Conservation (phyloP, 225 moss, liverwort and hornwort species). For the Thuidium tamariscinum region DNA sequence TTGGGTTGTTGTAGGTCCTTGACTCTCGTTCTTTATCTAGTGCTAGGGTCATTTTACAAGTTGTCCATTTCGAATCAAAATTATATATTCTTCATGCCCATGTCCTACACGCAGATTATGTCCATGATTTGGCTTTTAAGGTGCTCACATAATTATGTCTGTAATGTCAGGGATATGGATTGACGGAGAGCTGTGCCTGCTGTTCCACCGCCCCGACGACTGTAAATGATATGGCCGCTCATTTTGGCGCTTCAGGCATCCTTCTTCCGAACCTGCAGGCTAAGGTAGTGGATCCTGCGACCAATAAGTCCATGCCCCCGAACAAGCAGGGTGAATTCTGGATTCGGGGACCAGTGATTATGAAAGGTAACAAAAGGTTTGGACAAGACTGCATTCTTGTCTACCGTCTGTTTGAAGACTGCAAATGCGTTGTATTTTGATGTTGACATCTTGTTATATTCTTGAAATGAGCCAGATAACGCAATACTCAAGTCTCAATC, state of each 20-base stretch:
- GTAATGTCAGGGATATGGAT: conserved; percentile 50
- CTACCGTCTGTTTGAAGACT: neutral
- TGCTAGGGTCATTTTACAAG: neutral
- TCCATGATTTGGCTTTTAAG: neutral
- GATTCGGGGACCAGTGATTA: conserved; percentile 48
- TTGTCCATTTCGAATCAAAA: neutral
- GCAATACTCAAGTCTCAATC: neutral
- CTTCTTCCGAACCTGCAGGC: conserved; percentile 48
- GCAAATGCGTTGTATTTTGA: neutral
- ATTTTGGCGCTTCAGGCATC: conserved; percentile 41
- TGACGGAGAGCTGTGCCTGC: conserved; percentile 44
- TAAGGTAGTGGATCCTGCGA: conserved; percentile 37
- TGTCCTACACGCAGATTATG: neutral
- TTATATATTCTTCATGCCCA: neutral
- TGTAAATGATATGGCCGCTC: conserved; percentile 20
- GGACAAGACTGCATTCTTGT: neutral
- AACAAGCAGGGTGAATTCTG: conserved; percentile 48
- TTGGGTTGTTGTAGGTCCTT: neutral
- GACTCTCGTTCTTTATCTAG: neutral
- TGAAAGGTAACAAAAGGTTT: conserved; percentile 33
- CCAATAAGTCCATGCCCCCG: conserved; percentile 35
- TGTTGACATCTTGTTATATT: neutral
- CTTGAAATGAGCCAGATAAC: neutral
- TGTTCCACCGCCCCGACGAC: conserved; percentile 12
- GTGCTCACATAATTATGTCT: neutral